A percentile compares a stretch with the other conserved stretches of the same genome.
These are phyloP conservation scores for Aspergillus nidulans DNA, from an alignment of 495 filamentous ascomycete species.

Conservation along the genomic window DNA sequence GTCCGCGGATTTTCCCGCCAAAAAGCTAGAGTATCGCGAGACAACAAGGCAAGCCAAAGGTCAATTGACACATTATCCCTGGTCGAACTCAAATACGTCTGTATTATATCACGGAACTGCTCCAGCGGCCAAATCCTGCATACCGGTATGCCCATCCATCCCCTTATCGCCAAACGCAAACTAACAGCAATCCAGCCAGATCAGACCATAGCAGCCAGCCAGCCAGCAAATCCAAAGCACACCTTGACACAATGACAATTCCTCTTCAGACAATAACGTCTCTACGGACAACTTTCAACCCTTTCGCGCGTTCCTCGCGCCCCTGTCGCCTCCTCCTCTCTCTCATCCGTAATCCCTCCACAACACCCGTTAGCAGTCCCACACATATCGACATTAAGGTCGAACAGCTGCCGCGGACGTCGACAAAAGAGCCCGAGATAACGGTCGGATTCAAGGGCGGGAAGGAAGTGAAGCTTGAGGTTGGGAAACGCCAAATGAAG, in stretches of 20 bases:
- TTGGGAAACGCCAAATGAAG: slow-evolving; percentile 77
- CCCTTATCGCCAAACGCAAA: neutral
- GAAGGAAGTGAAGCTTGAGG: slow-evolving; percentile 54
- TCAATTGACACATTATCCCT: neutral
- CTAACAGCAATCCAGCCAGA: neutral
- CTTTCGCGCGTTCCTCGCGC: slow-evolving; percentile 72
- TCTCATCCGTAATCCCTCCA: slow-evolving; percentile 58
- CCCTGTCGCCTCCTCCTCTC: slow-evolving; percentile 83
- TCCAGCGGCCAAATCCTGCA: neutral
- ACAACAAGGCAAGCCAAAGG: neutral
- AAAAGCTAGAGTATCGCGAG: slow-evolving; percentile 1
- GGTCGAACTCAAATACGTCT: neutral
- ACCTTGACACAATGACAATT: slow-evolving; percentile 67
- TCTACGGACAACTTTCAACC: slow-evolving; percentile 83
- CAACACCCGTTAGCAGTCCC: slow-evolving; percentile 63
- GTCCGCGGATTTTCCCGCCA: slow-evolving; percentile 3
- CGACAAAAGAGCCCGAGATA: slow-evolving; percentile 50
- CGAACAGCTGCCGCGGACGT: slow-evolving; percentile 60
- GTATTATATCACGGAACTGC: neutral
- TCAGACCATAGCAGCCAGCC: neutral
- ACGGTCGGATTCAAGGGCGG: slow-evolving; percentile 64
- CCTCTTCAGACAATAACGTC: slow-evolving; percentile 60
- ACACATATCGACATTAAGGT: slow-evolving; percentile 75
- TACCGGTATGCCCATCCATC: neutral
- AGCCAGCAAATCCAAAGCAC: neutral